phyloP scores from a whole-genome alignment of 2,329 filamentous ascomycete genomes.

The Parastagonospora nodorum region DNA sequence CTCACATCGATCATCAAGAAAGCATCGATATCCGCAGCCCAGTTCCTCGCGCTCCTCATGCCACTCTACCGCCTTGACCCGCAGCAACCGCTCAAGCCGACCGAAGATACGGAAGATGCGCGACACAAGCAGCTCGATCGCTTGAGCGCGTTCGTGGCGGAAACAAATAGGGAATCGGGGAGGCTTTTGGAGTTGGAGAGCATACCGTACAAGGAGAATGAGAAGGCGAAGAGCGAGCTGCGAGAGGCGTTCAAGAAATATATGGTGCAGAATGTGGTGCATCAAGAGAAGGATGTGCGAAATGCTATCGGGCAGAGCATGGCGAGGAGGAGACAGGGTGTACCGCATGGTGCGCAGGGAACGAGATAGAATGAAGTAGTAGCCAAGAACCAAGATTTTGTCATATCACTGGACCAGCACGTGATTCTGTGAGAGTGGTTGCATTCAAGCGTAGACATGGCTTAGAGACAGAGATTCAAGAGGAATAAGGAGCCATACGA shows the following conservation, averaged over 20 bases:
- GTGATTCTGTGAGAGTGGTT: too few relatives aligned
- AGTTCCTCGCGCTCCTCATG: constrained; percentile 42
- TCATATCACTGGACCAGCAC: too few relatives aligned
- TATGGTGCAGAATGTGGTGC: constrained; percentile 77
- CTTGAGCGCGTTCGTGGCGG: constrained; percentile 64
- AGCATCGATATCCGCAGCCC: constrained; percentile 69
- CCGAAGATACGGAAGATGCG: constrained; percentile 37
- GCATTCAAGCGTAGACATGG: too few relatives aligned
- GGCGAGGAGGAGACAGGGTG: constrained; percentile 65
- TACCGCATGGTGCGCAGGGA: constrained; percentile 61
- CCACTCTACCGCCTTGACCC: constrained; percentile 42
- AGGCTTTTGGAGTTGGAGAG: constrained; percentile 78
- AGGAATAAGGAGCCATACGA: too few relatives aligned
- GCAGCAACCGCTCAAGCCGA: constrained; percentile 18
- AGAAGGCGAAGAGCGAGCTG: constrained; percentile 63
- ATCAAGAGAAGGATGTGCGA: constrained; percentile 79
- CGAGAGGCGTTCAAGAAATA: constrained; percentile 80
- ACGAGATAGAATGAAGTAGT: constrained; percentile 21
- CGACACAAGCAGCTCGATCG: constrained; percentile 67
- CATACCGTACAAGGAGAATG: constrained; percentile 78
- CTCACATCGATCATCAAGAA: constrained; percentile 76
- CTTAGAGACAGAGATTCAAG: too few relatives aligned
- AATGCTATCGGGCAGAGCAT: constrained; percentile 75
- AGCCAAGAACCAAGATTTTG: too few relatives aligned
- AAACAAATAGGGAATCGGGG: constrained; percentile 70